Percentiles rank a stretch among this genome's conserved stretches.
These are phyloP conservation scores for Cercospora sesami DNA, from an alignment of 2,329 filamentous ascomycete species.

Conservation along the genomic window DNA sequence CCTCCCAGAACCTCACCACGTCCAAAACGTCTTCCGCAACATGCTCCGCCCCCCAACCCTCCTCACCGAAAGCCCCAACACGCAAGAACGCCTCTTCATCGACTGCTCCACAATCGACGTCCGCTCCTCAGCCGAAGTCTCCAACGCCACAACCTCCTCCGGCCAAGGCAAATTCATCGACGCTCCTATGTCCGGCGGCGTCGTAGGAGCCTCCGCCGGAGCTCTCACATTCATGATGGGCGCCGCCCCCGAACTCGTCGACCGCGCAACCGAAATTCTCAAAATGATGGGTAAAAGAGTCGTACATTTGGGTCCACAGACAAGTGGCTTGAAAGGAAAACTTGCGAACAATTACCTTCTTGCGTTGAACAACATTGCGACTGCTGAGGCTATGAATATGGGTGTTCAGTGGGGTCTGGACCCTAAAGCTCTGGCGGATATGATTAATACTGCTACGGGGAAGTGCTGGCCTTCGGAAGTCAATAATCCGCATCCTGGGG, in stretches of 20 bases:
- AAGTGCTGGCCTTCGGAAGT: conserved; percentile 93
- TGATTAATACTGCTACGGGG: conserved; percentile 94
- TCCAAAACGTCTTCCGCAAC: conserved; percentile 75
- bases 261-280: conserved; percentile 67
- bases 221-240: conserved; percentile 97
- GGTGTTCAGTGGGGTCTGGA: conserved; percentile 64
- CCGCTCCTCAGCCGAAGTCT: conserved; percentile 75
- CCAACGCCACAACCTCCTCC: conserved; percentile 65
- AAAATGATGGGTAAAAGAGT: conserved; percentile 82
- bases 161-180: conserved; percentile 80
- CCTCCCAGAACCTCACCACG: conserved; percentile 84
- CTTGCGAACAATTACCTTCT: conserved; percentile 97
- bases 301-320: conserved; percentile 80
- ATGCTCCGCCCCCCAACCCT: conserved; percentile 65
- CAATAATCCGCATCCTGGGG: conserved; percentile 90
- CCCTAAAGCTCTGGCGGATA: conserved; percentile 68
- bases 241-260: conserved; percentile 60
- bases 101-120: conserved; percentile 97
- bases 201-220: conserved; percentile 83
- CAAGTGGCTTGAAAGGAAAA: conserved; percentile 85
- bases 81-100: conserved; percentile 73
- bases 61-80: conserved; percentile 49
- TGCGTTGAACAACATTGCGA: conserved; percentile 83
- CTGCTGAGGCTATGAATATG: conserved; percentile 66
- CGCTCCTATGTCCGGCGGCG: conserved; percentile 94